phyloP scores from a whole-genome alignment of 176 grass and related monocot genomes.

The Bonia amplexicaulis region DNA sequence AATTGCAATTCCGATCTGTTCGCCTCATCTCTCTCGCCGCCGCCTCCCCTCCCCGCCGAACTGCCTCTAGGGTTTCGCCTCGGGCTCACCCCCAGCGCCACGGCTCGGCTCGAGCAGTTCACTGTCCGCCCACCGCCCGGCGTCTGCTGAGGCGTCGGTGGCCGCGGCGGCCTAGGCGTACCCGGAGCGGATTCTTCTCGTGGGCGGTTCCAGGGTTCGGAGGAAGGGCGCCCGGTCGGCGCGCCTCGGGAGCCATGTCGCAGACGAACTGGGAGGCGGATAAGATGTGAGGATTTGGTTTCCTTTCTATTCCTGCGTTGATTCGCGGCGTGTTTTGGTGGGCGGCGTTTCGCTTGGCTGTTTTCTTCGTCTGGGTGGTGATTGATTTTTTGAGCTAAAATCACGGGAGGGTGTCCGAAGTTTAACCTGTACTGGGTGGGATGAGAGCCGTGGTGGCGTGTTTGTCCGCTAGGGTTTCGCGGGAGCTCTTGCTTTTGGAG shows the following conservation, averaged over 20 bases:
- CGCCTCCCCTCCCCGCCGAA: not conserved
- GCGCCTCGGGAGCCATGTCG: constrained; percentile 43
- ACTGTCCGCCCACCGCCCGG: not conserved
- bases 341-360: not conserved
- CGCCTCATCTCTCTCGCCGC: not conserved
- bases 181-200: not conserved
- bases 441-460: not conserved
- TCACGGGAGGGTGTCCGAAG: not conserved
- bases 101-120: not conserved
- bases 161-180: not conserved
- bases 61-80: constrained; percentile 17
- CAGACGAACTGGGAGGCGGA: constrained; percentile 81
- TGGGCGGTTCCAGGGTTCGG: not conserved
- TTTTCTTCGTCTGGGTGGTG: not conserved
- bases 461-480: constrained; percentile 44
- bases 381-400: not conserved
- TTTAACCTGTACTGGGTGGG: not conserved
- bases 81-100: not conserved
- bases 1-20: constrained; percentile 16
- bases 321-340: constrained; percentile 18
- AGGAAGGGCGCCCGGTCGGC: not conserved
- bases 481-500: not conserved
- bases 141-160: not conserved
- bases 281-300: constrained; percentile 61
- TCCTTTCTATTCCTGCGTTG: not conserved